Evolutionary conservation across 371 early-diverging fungal species (phyloP).

Genomic region (Mucor mucedo): DNA sequence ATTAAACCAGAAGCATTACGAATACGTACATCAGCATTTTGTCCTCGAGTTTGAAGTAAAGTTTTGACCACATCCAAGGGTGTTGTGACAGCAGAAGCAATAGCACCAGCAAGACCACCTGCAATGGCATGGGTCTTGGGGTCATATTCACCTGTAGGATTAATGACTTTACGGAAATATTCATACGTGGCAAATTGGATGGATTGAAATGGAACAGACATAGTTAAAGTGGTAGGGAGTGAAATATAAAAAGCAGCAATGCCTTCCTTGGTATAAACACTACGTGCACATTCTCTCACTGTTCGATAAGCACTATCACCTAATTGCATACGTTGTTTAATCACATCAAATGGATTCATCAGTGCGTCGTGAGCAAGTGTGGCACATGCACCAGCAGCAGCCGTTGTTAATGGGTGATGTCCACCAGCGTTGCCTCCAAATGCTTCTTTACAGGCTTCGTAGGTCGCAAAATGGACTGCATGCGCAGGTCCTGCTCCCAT

Average conservation of each 20-base stretch:
- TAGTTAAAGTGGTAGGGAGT: conserved; percentile 88
- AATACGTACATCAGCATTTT: conserved; percentile 66
- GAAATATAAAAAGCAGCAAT: conserved; percentile 87
- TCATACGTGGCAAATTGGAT: conserved; percentile 93
- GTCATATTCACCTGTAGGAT: conserved; percentile 77
- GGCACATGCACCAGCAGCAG: conserved; percentile 86
- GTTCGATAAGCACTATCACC: conserved; percentile 64
- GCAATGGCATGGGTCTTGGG: conserved; percentile 82
- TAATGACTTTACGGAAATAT: conserved; percentile 76
- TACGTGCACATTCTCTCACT: conserved; percentile 69
- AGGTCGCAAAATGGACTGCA: conserved; percentile 91
- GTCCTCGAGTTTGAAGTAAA: conserved; percentile 86
- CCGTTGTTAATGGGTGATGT: conserved; percentile 66
- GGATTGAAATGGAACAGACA: conserved; percentile 92
- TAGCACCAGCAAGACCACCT: conserved; percentile 87
- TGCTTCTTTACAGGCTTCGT: conserved; percentile 82
- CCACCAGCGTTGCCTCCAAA: conserved; percentile 60
- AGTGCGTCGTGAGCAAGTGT: conserved; percentile 84
- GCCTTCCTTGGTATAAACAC: conserved; percentile 77
- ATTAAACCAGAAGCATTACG: conserved; percentile 69
- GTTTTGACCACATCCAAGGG: conserved; percentile 94
- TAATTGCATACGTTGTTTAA: conserved; percentile 95
- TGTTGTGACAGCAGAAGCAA: conserved; percentile 84
- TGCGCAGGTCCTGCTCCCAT: conserved; percentile 95
- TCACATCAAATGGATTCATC: conserved; percentile 93